Evolutionary conservation across 164 flowering plant species (phyloP).

Genomic region (Cinnamomum chago): DNA sequence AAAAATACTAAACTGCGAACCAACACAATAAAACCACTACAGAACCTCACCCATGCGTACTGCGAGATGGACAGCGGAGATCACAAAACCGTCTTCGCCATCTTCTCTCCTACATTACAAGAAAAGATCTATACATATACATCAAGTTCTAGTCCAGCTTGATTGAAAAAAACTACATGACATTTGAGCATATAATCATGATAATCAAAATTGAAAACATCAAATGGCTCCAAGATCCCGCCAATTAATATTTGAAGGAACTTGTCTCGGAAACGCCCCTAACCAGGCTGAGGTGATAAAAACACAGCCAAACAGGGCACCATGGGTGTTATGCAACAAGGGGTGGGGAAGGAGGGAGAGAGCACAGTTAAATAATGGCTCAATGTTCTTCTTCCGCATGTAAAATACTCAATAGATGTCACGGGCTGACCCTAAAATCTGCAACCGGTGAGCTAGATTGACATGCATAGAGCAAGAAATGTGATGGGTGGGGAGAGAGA

Average conservation of each 20-base stretch:
- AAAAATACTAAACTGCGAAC: too few species aligned
- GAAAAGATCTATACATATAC: background rate
- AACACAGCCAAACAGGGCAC: background rate
- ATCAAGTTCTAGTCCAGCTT: background rate
- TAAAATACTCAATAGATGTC: constrained; percentile 1
- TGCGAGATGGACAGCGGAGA: constrained; percentile 10
- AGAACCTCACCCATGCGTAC: background rate
- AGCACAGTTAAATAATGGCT: background rate
- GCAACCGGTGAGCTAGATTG: constrained; percentile 14
- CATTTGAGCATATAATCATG: background rate
- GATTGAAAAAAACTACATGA: background rate
- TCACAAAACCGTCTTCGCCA: constrained; percentile 49
- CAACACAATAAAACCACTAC: too few species aligned
- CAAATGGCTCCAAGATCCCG: too few species aligned
- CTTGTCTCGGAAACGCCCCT: background rate
- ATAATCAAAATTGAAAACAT: background rate
- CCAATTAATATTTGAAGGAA: background rate
- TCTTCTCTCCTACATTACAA: background rate
- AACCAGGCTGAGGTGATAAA: background rate
- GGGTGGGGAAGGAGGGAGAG: background rate
- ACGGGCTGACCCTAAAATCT: constrained; percentile 18
- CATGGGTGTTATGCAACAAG: background rate
- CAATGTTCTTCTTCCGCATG: background rate
- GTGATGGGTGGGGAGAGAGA: background rate
- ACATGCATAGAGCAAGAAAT: background rate